A percentile compares a stretch with the other conserved stretches of the same genome.
Evolutionary conservation across 345 rosid genomes (phyloP).

Genomic region (Draba incana): DNA sequence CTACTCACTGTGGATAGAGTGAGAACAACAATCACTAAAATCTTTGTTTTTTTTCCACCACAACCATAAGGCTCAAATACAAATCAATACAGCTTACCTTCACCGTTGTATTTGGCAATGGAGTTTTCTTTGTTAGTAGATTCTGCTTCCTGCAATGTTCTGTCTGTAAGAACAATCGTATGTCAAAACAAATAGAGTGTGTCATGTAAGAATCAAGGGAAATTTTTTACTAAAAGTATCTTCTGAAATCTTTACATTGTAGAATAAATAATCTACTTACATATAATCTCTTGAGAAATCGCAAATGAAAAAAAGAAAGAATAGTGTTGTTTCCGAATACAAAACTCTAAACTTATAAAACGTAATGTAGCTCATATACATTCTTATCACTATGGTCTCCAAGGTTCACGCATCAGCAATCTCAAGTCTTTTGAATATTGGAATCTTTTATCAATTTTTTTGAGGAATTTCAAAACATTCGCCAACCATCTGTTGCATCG

Average conservation of each 20-base stretch:
- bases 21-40: constrained; percentile 25
- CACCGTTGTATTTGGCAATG: constrained; percentile 88
- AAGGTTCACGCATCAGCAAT: not conserved
- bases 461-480: not conserved
- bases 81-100: constrained; percentile 57
- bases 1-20: constrained; percentile 66
- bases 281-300: no score
- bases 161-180: constrained; percentile 58
- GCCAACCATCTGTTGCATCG: constrained; percentile 11
- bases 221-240: constrained; percentile 48
- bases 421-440: constrained; percentile 7
- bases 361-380: no score
- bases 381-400: not conserved
- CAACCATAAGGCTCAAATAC: not conserved
- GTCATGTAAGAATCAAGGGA: constrained; percentile 2
- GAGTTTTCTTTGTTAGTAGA: constrained; percentile 73
- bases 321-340: no score
- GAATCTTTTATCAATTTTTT: constrained; percentile 1
- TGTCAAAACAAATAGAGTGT: constrained; percentile 5
- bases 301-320: no score
- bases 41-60: not conserved
- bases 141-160: constrained; percentile 79
- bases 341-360: no score
- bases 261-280: no score
- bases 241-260: constrained; percentile 24